A percentile compares a stretch with the other conserved stretches of the same genome.
phyloP scores from a whole-genome alignment of 441 rosid species.

The Cnidoscolus chayamansa region DNA sequence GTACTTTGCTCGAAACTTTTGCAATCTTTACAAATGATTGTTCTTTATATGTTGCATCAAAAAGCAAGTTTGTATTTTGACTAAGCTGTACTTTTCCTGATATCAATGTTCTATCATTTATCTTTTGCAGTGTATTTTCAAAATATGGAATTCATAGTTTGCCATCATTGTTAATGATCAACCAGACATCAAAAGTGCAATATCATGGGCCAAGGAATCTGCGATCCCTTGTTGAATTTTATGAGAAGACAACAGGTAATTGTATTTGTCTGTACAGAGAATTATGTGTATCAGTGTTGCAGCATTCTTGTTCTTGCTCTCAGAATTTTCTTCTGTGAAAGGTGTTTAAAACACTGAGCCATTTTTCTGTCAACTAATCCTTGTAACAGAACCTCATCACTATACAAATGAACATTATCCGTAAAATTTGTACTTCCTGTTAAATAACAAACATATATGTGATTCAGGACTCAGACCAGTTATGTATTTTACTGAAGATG shows the following conservation, averaged over 20 bases:
- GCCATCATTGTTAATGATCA: slow-evolving; percentile 63
- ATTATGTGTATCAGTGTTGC: background rate
- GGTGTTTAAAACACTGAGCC: background rate
- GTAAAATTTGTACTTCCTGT: background rate
- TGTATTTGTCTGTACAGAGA: background rate
- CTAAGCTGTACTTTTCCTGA: slow-evolving; percentile 9
- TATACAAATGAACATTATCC: background rate
- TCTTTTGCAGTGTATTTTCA: slow-evolving; percentile 59
- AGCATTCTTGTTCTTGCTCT: background rate
- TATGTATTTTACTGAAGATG: slow-evolving; percentile 41
- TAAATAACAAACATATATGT: background rate
- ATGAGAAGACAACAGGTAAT: slow-evolving; percentile 62
- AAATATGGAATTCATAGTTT: slow-evolving; percentile 75
- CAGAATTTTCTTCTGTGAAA: background rate
- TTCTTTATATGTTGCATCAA: background rate
- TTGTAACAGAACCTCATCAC: background rate
- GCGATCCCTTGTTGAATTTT: slow-evolving; percentile 56
- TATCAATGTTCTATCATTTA: slow-evolving; percentile 12
- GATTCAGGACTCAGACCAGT: slow-evolving; percentile 57
- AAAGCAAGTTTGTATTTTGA: background rate
- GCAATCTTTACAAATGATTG: slow-evolving; percentile 1
- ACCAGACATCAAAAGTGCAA: slow-evolving; percentile 49
- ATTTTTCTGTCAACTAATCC: background rate
- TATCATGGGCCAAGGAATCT: slow-evolving; percentile 61
- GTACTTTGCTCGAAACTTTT: background rate